Base-by-base conservation (phyloP, 495 filamentous ascomycete species). In the Pseudotulostoma volvatum region DNA sequence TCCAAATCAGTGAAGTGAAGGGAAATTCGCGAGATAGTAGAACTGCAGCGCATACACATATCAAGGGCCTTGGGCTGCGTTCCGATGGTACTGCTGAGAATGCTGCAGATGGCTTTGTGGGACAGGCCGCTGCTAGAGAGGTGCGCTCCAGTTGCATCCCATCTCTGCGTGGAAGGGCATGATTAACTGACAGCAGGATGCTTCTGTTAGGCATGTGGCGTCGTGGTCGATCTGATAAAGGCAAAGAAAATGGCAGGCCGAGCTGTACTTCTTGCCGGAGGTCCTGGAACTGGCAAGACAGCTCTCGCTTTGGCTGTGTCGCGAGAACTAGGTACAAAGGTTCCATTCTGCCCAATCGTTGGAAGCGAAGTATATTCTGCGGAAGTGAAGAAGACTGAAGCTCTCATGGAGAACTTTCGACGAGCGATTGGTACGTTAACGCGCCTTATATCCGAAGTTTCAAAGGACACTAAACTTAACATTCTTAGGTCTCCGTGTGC, bases 351-450 rank as follows among this genome's bases (percentile, higher is more conserved):
- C 53, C 84, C 86, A 23, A 94, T 97, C 49, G 87, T 92, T 19
- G 90, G 85, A 42, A 94, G 86, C 60, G 90, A 97, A 53, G 78
- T 97, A 46, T 97, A 94, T 64, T 88, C 81, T 33, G 79, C 88
- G 30, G 90, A 97, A 60, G 84, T 97, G 41, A 95, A 95, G 73
- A 97, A 97, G 74, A 96, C 90, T 14, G 90, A 97, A 59, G 81
- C 90, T 28, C 65, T 97, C 52, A 95, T 94, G 84, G 90, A 97
- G 68, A 93, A 94, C 57, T 97, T 97, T 59, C 74, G 90, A 56
- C 66, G 87, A 54, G 88, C 90, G 32, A 97, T 96, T 53, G 90
- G 90, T 67, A 62, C 41, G 64, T 42, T 18, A 49, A 19, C 18
- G 18, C 8, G 33, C 19, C n/a, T n/a, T n/a, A n/a, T n/a, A n/a